Evolutionary conservation across 2,329 filamentous ascomycete species (phyloP), one percentile per base, ranked within the genome.

Genomic region (Ceratocystis cacaofunesta): DNA sequence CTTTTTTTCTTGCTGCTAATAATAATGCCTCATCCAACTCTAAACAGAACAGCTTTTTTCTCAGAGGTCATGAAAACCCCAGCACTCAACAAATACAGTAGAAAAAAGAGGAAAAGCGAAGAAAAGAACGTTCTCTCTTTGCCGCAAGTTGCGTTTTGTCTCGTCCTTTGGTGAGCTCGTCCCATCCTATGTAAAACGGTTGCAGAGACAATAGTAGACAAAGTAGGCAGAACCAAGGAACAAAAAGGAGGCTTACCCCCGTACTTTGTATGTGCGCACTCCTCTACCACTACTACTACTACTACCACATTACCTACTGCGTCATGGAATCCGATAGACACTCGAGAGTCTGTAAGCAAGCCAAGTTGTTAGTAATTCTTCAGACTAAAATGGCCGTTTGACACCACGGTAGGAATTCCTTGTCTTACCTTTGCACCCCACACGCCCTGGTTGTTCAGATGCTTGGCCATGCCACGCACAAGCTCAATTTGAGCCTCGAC

Each of bases 401-500:
- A 41, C 3, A 41, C 12, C 2, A 12, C 36, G 36, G 36, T 41
- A 41, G 36, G 36, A 41, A 55, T 17, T n/a, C 5, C 17, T 28
- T 6, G 15, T 71, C 76, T 71, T 70, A 79, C 78, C 64, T 76
- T 72, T 5, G 73, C 70, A 61, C 73, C 70, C 66, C 77, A 72
- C 3, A 77, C 73, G n/a, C 82, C 84, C 73, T 88, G 85, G 71
- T 87, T 87, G 68, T 79, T 79, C 50, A 88, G 77, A 71, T 87
- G 86, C 69, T 82, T 81, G 65, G 79, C 78, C 73, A 88, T 84
- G 6, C 79, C 79, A 72, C 81, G 83, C 30, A 91, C 80, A 63
- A 90, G 78, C 75, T 96, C 92, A 68, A 96, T 80, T 76, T 99
- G 92, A 76, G 99, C 90, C 50, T 96, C 91, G 1, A 86, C 78